These are phyloP conservation scores for Voacanga thouarsii DNA, from an alignment of 257 asterid species.

Conservation along the genomic window DNA sequence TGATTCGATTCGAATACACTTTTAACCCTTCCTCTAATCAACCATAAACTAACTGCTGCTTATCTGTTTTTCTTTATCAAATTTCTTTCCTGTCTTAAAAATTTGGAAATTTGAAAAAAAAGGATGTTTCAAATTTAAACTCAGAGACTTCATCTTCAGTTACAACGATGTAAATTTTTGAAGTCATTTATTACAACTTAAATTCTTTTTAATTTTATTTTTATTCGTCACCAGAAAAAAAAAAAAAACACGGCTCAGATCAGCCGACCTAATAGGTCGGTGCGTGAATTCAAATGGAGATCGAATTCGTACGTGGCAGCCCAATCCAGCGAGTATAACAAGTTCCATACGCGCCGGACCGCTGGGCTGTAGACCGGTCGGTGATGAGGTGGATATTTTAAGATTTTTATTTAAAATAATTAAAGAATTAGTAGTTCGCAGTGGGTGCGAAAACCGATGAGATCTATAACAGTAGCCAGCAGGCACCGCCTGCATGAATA, in stretches of 20 bases:
- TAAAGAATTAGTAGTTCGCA: background rate
- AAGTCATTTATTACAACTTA: too few species aligned
- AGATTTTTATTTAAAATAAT: background rate
- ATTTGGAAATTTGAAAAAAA: too few species aligned
- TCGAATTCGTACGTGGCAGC: background rate
- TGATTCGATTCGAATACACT: too few species aligned
- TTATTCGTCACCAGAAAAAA: too few species aligned
- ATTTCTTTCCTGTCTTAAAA: too few species aligned
- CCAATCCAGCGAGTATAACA: background rate
- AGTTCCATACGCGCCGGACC: background rate
- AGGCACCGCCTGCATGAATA: conserved; percentile 24
- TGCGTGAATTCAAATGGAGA: conserved; percentile 12
- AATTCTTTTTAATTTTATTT: too few species aligned
- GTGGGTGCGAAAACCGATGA: conserved; percentile 21
- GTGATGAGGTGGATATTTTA: background rate
- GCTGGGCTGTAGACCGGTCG: background rate
- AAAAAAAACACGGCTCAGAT: background rate
- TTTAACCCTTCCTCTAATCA: too few species aligned
- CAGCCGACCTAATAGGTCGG: conserved; percentile 10
- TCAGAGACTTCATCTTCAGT: too few species aligned
- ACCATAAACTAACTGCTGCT: too few species aligned
- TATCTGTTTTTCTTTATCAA: too few species aligned
- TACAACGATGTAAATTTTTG: too few species aligned
- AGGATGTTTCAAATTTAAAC: too few species aligned
- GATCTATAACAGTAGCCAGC: conserved; percentile 20